Conservation (phyloP, 129 eudicot genomes). For the Lonicera japonica region DNA sequence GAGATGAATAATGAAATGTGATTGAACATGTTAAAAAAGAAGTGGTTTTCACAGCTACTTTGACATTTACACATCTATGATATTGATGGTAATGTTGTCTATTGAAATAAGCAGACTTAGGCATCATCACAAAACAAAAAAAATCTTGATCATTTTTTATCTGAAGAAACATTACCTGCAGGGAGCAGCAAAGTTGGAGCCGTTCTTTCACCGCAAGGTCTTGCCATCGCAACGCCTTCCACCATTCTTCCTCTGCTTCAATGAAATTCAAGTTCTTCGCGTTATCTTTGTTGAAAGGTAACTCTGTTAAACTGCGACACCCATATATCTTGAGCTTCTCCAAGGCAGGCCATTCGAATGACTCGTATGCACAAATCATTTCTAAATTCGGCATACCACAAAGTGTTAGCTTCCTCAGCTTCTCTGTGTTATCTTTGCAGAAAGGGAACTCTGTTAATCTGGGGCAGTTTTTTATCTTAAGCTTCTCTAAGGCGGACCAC, state of each 20-base stretch:
- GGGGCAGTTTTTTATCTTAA: too few species aligned
- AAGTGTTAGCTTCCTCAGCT: slow-evolving; percentile 6
- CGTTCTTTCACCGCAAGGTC: not conserved
- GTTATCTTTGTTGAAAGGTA: slow-evolving; percentile 17
- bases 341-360: slow-evolving; percentile 24
- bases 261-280: slow-evolving; percentile 10
- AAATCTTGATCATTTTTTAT: too few species aligned
- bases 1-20: too few species aligned
- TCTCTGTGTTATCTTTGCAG: too few species aligned
- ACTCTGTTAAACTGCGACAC: slow-evolving; percentile 11
- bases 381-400: slow-evolving; percentile 15
- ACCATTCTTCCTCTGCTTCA: slow-evolving; percentile 10
- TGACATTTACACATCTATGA: too few species aligned
- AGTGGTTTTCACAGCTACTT: too few species aligned
- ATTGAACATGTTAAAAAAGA: too few species aligned
- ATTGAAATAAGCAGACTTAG: too few species aligned
- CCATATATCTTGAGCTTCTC: slow-evolving; percentile 15
- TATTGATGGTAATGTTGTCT: too few species aligned
- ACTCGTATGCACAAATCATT: slow-evolving; percentile 4
- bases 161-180: not conserved
- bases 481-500: too few species aligned
- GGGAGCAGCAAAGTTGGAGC: not conserved
- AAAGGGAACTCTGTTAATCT: too few species aligned
- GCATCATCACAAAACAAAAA: too few species aligned
- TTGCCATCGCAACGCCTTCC: slow-evolving; percentile 4